Evolutionary conservation across 2,329 filamentous ascomycete genomes (phyloP), one percentile per base, ranked within the genome.

Genomic region (Thelonectria discophora): DNA sequence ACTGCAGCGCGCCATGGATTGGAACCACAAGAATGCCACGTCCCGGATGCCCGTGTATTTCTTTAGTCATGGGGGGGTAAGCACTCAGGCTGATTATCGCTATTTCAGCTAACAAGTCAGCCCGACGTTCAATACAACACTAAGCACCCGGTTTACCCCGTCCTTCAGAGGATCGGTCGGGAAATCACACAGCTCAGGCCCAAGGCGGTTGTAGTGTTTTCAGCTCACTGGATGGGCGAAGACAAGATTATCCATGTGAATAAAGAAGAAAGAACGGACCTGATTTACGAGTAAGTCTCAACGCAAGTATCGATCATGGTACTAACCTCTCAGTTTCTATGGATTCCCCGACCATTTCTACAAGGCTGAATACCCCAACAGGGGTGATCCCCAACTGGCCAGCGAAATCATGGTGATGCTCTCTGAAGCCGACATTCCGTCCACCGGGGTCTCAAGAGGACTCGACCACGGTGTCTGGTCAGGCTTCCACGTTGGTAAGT

Each of bases 381-480:
- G 78, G 32, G 90, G 89, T 32, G 87, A 82, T 46, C 83, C 83
- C 3, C 79, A 84, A 39, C 73, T 93, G 7, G 88, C 89, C 1
- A 76, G 82, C 21, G 82, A 82, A 53, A 81, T 92, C 55, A 81
- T 90, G 37, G 73, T 76, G 15, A 74, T 84, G 52, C 78, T 92
- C 6, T 76, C 78, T 3, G 73, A 81, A 5, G 83, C 86, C 1
- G 87, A 85, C 1, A 89, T 91, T 65, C 79, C 84, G 55, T 84
- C 86, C 1, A 78, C 86, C 62, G 84, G 84, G 2, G 83, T 88
- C 0, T 82, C 85, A 47, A 80, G 90, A 42, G 90, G 90, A 0
- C 79, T 92, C 1, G 90, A 93, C 69, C 91, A 93, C 72, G 91
- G 91, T 18, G 89, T 93, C 21, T 93, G 89, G 82, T 88, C 86